Conservation (phyloP, 306 rosid genomes). For the Comarum palustre region DNA sequence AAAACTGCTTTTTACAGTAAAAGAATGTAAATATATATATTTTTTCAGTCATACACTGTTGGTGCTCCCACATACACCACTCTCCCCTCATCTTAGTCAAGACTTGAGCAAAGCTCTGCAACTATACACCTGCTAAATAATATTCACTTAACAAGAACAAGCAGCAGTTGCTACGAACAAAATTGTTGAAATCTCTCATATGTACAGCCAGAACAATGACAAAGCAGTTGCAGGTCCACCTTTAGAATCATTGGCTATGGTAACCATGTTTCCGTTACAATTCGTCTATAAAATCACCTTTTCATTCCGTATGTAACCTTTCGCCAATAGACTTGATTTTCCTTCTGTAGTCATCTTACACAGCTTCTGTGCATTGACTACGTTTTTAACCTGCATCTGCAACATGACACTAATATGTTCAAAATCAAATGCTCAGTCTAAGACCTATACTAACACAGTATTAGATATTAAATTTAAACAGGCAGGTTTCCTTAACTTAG, state of each 20-base stretch:
- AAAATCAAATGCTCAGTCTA: not conserved
- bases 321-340: not conserved
- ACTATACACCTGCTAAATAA: slow-evolving; percentile 5
- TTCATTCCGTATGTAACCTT: not conserved
- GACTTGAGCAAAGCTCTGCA: slow-evolving; percentile 9
- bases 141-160: slow-evolving; percentile 18
- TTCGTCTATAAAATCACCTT: slow-evolving; percentile 18
- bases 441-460: not conserved
- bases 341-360: not conserved
- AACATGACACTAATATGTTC: not conserved
- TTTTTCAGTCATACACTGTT: no score
- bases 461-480: not conserved
- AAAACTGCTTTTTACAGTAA: no score
- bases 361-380: slow-evolving; percentile 8
- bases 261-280: not conserved
- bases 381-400: slow-evolving; percentile 18
- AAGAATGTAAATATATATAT: not conserved
- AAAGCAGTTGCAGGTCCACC: slow-evolving; percentile 13
- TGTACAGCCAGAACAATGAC: slow-evolving; percentile 20
- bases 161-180: slow-evolving; percentile 4
- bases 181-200: slow-evolving; percentile 6
- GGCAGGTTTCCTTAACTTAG: not conserved
- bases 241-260: slow-evolving; percentile 5
- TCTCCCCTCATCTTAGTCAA: not conserved
- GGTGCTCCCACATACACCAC: no score